phyloP scores from a whole-genome alignment of 2,329 filamentous ascomycete species.

The Ophiocordyceps robertsii region DNA sequence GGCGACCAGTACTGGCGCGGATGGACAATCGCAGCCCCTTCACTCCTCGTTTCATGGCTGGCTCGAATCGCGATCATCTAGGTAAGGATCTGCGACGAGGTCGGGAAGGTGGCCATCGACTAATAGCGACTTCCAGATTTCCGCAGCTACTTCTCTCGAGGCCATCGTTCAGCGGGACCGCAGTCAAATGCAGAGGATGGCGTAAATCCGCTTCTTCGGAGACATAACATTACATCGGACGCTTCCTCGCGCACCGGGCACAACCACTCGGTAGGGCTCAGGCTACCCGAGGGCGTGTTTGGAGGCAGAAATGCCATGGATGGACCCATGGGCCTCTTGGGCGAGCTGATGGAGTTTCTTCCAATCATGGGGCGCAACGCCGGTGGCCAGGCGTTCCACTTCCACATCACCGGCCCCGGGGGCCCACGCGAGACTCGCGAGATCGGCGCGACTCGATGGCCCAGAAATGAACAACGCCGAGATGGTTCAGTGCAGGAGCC shows the following conservation, averaged over 20 bases:
- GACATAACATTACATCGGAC: slow-evolving; percentile 32
- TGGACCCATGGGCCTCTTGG: slow-evolving; percentile 40
- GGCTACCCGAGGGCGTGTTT: slow-evolving; percentile 32
- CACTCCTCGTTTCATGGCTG: slow-evolving; percentile 40
- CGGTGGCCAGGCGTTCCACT: slow-evolving; percentile 40
- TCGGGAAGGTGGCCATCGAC: neutral
- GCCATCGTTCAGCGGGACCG: slow-evolving; percentile 38
- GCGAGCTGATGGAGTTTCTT: slow-evolving; percentile 41
- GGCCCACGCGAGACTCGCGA: slow-evolving; percentile 39
- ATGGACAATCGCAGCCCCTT: slow-evolving; percentile 42
- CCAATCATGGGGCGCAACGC: slow-evolving; percentile 31
- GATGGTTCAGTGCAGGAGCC: slow-evolving; percentile 42
- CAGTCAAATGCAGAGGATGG: slow-evolving; percentile 61
- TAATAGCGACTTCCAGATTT: slow-evolving; percentile 23
- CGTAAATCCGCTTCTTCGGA: slow-evolving; percentile 73
- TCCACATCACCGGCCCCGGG: slow-evolving; percentile 41
- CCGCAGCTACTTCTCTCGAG: slow-evolving; percentile 33
- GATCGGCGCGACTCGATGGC: slow-evolving; percentile 24
- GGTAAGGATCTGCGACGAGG: slow-evolving; percentile 20
- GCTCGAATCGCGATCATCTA: slow-evolving; percentile 37
- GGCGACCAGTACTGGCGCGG: slow-evolving; percentile 18
- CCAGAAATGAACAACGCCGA: slow-evolving; percentile 33
- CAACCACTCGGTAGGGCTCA: slow-evolving; percentile 39
- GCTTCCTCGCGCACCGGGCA: slow-evolving; percentile 32
- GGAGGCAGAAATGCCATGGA: slow-evolving; percentile 26